Base-by-base conservation (phyloP, 2,329 filamentous ascomycete genomes). In the Didymella pinodella region DNA sequence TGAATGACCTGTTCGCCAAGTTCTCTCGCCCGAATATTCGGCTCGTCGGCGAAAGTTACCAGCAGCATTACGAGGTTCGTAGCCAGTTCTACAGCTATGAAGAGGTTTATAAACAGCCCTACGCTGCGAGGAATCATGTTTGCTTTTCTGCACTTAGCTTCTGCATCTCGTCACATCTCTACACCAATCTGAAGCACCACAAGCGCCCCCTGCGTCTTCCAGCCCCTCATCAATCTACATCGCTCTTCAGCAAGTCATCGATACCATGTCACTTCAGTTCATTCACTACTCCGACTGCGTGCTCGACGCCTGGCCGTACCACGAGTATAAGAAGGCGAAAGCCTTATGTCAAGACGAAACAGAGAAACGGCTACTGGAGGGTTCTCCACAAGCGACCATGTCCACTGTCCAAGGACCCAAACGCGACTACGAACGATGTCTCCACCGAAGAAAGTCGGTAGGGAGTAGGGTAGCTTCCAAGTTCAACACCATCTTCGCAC, bases 21-120 rank as follows among this genome's bases (percentile, higher is more conserved):
- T 34, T 34, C 40, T 44, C 48, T 51, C 40, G 40, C 40, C 38
- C 28, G 38, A 28, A 28, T 3, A 7, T 4, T 52, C 29, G 49
- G 40, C 14, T 34, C 38, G 7, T 44, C 49, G 49, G 49, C 41
- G 38, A 22, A 26, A 40, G 25, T 28, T 16, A 31, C 16, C 7
- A 49, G 7, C 47, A 18, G 16, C 7, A 49, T 29, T 26, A 14
- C 25, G 7, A 36, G 16, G 32, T n/a, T n/a, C 14, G 16, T 16
- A n/a, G 16, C 32, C 14, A 18, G 1, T 36, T 16, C n/a, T 36
- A 11, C 34, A 29, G n/a, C 25, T 3, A 10, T 14, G 7, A 7
- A 31, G 0, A 14, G 2, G 32, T 25, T 41, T 31, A 29, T 49
- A 29, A 49, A 25, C 18, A 20, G 7, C 36, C 3, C 8, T 22